phyloP scores from a whole-genome alignment of 2,329 filamentous ascomycete genomes.

The Aspergillus ruber region DNA sequence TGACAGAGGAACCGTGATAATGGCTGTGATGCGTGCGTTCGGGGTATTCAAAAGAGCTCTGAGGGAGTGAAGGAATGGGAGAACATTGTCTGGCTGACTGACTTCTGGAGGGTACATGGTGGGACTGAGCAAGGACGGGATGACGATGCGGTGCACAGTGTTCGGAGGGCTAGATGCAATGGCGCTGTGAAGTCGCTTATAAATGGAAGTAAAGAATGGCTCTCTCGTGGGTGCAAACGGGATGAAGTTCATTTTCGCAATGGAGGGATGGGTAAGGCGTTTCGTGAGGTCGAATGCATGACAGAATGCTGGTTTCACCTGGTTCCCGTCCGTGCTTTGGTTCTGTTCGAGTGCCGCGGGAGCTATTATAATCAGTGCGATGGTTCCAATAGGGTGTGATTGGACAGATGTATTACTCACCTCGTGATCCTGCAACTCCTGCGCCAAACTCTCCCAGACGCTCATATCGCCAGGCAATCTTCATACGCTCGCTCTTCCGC shows the following conservation, averaged over 20 bases:
- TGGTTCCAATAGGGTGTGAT: background rate
- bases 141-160: conserved; percentile 69
- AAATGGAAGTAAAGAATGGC: conserved; percentile 59
- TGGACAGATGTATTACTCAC: conserved; percentile 39
- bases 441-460: conserved; percentile 65
- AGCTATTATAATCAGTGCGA: conserved; percentile 19
- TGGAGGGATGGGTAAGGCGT: conserved; percentile 52
- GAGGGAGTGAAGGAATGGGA: conserved; percentile 76
- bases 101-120: conserved; percentile 67
- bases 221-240: conserved; percentile 35
- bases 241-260: conserved; percentile 49
- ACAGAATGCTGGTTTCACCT: conserved; percentile 50
- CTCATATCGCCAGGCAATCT: conserved; percentile 98
- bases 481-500: conserved; percentile 71
- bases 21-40: conserved; percentile 58
- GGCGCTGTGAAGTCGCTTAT: conserved; percentile 52
- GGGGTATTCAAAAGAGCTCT: conserved; percentile 67
- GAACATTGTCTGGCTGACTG: conserved; percentile 63
- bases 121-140: conserved; percentile 85
- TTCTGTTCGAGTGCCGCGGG: conserved; percentile 35
- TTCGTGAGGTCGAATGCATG: conserved; percentile 68
- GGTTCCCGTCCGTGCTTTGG: conserved; percentile 27
- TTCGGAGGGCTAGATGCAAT: conserved; percentile 53
- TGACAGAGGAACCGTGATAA: conserved; percentile 72
- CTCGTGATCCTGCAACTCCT: conserved; percentile 50